phyloP scores from a whole-genome alignment of 2,329 filamentous ascomycete species.

The Penicillium crustosum region DNA sequence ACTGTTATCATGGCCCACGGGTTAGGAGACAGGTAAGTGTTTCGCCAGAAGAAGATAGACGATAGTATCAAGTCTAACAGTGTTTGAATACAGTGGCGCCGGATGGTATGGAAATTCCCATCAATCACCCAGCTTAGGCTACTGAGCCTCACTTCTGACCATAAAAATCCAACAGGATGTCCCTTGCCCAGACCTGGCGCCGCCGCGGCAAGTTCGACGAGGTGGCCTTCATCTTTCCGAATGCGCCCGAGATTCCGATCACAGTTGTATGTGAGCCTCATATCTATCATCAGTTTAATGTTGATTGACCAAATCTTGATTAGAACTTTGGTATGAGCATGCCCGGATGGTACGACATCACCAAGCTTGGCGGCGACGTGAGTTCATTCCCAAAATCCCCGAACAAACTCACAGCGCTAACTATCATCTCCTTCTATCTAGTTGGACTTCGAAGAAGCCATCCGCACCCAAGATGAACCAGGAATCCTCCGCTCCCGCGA shows the following conservation, averaged over 20 bases:
- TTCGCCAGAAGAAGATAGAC: not conserved
- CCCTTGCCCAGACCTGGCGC: constrained; percentile 84
- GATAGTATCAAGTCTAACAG: constrained; percentile 1
- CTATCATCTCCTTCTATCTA: constrained; percentile 14
- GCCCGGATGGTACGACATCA: constrained; percentile 64
- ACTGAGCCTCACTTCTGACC: not conserved
- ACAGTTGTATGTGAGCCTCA: constrained; percentile 62
- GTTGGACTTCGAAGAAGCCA: constrained; percentile 44
- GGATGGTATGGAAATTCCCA: constrained; percentile 42
- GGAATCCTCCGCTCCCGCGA: constrained; percentile 72
- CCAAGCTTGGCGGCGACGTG: constrained; percentile 46
- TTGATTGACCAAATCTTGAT: not conserved
- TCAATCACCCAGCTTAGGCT: not conserved
- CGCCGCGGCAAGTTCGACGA: constrained; percentile 76
- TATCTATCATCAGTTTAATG: not conserved
- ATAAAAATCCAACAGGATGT: constrained; percentile 51
- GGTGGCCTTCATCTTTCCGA: constrained; percentile 90
- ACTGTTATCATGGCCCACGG: constrained; percentile 95
- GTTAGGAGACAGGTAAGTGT: constrained; percentile 73
- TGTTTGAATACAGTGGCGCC: constrained; percentile 42
- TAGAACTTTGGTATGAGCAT: constrained; percentile 75
- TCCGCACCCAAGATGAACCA: constrained; percentile 53
- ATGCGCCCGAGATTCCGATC: constrained; percentile 83
- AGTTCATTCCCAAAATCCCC: constrained; percentile 11
- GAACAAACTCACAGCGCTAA: not conserved